These are phyloP conservation scores for Waltiozyma sp. DNA, from an alignment of 1,139 yeast species.

Conservation along the genomic window DNA sequence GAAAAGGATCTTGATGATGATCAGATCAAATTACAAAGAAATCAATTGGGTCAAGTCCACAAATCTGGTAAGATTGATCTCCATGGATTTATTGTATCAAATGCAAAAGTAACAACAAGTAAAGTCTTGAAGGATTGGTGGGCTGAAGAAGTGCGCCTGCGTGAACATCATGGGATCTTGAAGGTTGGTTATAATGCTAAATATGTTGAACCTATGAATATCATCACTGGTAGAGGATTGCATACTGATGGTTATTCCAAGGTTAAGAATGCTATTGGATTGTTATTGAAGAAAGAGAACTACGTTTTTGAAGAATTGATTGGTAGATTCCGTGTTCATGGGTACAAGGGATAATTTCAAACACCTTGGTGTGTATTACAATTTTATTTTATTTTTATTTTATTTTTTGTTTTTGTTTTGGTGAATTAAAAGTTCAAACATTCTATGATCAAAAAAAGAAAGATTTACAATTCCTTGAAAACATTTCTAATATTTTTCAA, in stretches of 20 bases:
- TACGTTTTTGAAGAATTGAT: not conserved
- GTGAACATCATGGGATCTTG: conserved; percentile 29
- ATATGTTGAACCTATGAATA: conserved; percentile 26
- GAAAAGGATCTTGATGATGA: not conserved
- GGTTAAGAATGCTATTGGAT: conserved; percentile 16
- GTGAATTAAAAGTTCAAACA: too few relatives aligned
- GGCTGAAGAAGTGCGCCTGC: conserved; percentile 30
- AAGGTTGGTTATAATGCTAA: conserved; percentile 14
- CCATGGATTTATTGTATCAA: conserved; percentile 32
- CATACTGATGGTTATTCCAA: conserved; percentile 44
- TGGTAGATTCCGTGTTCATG: not conserved
- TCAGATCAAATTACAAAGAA: not conserved
- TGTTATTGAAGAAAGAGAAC: not conserved
- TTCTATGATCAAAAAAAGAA: too few relatives aligned
- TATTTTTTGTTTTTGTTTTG: too few relatives aligned
- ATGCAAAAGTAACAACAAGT: conserved; percentile 28
- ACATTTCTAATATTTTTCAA: conserved; percentile 26
- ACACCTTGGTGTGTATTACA: too few relatives aligned
- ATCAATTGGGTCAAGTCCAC: not conserved
- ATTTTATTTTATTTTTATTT: too few relatives aligned
- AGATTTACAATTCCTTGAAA: conserved; percentile 8
- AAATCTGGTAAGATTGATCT: conserved; percentile 27
- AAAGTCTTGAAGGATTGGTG: conserved; percentile 37
- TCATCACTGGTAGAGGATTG: conserved; percentile 49
- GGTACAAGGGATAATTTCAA: not conserved